phyloP scores from a whole-genome alignment of 2,329 filamentous ascomycete genomes.

The Lachnellula suecica region DNA sequence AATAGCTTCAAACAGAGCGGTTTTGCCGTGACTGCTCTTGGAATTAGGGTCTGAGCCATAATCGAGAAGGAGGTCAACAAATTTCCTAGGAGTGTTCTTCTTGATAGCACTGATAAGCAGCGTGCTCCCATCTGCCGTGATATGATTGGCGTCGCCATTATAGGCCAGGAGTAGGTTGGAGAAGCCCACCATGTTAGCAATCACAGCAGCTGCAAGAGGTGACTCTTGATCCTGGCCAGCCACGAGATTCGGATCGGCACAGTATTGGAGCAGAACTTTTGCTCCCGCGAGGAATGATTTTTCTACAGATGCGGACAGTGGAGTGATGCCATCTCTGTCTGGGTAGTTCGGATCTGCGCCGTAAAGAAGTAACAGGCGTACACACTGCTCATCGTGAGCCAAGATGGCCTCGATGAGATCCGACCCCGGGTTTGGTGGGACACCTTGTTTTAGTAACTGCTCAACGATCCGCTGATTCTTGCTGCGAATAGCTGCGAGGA shows the following conservation, averaged over 20 bases:
- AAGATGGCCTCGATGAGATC: constrained; percentile 54
- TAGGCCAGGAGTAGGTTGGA: constrained; percentile 61
- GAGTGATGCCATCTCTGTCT: constrained; percentile 49
- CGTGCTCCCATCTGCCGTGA: constrained; percentile 57
- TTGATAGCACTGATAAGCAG: constrained; percentile 60
- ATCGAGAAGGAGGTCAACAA: constrained; percentile 59
- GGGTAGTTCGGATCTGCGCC: constrained; percentile 55
- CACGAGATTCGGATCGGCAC: constrained; percentile 55
- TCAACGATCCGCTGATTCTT: constrained; percentile 56
- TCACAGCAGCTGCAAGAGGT: constrained; percentile 50
- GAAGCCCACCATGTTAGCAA: constrained; percentile 54
- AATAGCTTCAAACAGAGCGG: constrained; percentile 63
- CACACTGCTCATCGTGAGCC: constrained; percentile 49
- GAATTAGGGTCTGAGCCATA: constrained; percentile 58
- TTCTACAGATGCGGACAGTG: constrained; percentile 51
- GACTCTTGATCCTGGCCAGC: constrained; percentile 52
- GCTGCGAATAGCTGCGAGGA: constrained; percentile 54
- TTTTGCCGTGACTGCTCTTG: constrained; percentile 62
- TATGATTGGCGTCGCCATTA: constrained; percentile 55
- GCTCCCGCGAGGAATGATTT: constrained; percentile 56
- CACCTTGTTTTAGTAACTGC: constrained; percentile 58
- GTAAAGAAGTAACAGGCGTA: constrained; percentile 56
- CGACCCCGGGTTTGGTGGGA: constrained; percentile 47
- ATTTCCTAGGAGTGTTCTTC: constrained; percentile 51
- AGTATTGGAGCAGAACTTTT: constrained; percentile 62